Evolutionary conservation across 1,284 basidiomycete species (phyloP), one percentile per base, ranked within the genome.

Genomic region (Melampsora americana): DNA sequence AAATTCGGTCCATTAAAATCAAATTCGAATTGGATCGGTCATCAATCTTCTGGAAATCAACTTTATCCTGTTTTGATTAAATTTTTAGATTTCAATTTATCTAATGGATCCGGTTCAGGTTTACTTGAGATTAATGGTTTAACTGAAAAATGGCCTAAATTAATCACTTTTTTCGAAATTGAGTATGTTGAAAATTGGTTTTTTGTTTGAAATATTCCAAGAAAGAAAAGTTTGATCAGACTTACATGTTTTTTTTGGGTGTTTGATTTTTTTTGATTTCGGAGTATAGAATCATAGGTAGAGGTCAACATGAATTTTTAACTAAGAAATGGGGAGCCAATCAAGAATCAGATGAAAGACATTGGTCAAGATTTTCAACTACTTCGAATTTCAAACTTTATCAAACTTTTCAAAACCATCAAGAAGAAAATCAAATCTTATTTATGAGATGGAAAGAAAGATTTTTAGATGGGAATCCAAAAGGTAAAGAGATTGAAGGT

Each of bases 371-470:
- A 18, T 62, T 76, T 72, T 66, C 77, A 16, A 78, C 79, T 48
- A 69, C 82, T 50, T 12, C 11, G 46, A n/a, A 12, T n/a, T 50
- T 50, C 11, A n/a, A 50, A 11, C 46, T n/a, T 12, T 12, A 50
- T n/a, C 11, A 50, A 12, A 11, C 11, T 12, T 50, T 50, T 50
- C 12, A 50, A 50, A 50, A n/a, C 66, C 78, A 3, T 60, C 67
- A 2, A 75, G n/a, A n/a, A n/a, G 9, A 35, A 4, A 9, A 35
- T 35, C 79, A 78, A 18, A 81, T 79, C 61, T 79, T 82, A 30
- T 82, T 82, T 66, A 82, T 82, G 82, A 75, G 82, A 3, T 82
- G 82, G 82, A 82, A 82, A 75, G 82, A 82, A 66, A 80, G 81
- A 46, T 82, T 82, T 56, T 71, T 82, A 32, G 82, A 82, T 14